phyloP scores from a whole-genome alignment of 345 rosid species.

The Lepidium aucheri region DNA sequence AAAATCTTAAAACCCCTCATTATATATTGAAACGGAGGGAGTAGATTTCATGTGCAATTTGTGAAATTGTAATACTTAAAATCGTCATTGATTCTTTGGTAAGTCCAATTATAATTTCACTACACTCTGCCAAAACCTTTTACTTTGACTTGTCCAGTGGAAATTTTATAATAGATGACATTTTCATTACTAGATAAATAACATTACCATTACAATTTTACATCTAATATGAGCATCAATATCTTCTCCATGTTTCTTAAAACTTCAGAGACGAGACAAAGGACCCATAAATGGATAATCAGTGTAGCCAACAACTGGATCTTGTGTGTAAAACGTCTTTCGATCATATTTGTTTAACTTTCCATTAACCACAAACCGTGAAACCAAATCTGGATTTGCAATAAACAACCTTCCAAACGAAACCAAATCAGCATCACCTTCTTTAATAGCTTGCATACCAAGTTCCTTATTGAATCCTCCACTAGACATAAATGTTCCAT shows the following conservation, averaged over 20 bases:
- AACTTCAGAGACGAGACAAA: constrained; percentile 17
- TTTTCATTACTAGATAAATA: too few species aligned
- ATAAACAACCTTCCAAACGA: constrained; percentile 74
- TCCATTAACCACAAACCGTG: constrained; percentile 44
- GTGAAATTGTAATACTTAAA: too few species aligned
- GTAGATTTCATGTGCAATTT: too few species aligned
- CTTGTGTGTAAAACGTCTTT: constrained; percentile 65
- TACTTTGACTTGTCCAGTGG: too few species aligned
- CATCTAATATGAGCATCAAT: not conserved
- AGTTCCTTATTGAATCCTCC: constrained; percentile 72
- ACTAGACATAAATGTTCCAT: constrained; percentile 67
- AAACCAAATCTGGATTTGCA: constrained; percentile 76
- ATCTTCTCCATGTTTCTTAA: not conserved
- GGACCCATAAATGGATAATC: constrained; percentile 51
- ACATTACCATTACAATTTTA: not conserved
- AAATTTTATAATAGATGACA: too few species aligned
- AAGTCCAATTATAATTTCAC: too few species aligned
- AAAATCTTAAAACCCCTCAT: too few species aligned
- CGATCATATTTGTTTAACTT: constrained; percentile 52
- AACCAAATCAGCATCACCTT: constrained; percentile 69
- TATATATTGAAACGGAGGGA: too few species aligned
- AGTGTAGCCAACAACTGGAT: constrained; percentile 68
- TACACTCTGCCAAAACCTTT: too few species aligned
- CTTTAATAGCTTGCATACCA: constrained; percentile 55
- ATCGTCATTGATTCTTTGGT: too few species aligned